Percentiles rank a stretch among this genome's conserved stretches.
These are phyloP conservation scores for Bipolaris zeicola DNA, from an alignment of 2,329 filamentous ascomycete genomes.

Conservation along the genomic window DNA sequence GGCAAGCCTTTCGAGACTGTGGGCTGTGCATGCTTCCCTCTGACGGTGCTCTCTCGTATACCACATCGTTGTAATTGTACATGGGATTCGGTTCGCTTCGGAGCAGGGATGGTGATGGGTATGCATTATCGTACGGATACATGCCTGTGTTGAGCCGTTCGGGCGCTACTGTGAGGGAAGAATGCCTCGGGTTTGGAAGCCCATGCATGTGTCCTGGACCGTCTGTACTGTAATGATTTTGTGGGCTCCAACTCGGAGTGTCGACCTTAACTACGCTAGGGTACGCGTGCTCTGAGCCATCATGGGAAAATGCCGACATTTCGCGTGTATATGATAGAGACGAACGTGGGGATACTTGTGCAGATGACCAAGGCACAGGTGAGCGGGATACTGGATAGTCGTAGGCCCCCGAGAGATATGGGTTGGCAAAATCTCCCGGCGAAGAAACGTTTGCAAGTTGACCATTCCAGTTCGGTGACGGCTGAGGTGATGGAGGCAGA, in stretches of 20 bases:
- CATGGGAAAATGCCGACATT: conserved; percentile 44
- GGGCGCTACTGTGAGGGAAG: conserved; percentile 41
- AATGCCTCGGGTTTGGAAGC: conserved; percentile 21
- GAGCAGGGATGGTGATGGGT: conserved; percentile 27
- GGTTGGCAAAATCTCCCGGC: conserved; percentile 37
- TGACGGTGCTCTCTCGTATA: conserved; percentile 17
- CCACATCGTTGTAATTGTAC: conserved; percentile 19
- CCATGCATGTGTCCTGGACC: conserved; percentile 18
- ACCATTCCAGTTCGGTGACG: conserved; percentile 40
- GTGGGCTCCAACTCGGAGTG: conserved; percentile 33
- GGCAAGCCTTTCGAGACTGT: conserved; percentile 8
- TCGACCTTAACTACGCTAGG: conserved; percentile 37
- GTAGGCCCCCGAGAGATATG: conserved; percentile 41
- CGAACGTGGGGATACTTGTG: conserved; percentile 41
- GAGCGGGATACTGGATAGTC: conserved; percentile 42
- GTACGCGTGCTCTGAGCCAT: conserved; percentile 36
- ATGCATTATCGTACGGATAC: conserved; percentile 33
- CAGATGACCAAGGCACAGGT: conserved; percentile 37
- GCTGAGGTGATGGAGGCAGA: conserved; percentile 45
- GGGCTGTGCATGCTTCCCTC: conserved; percentile 22
- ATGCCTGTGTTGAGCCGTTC: conserved; percentile 33
- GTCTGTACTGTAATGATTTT: conserved; percentile 23
- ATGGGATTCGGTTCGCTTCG: conserved; percentile 26
- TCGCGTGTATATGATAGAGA: conserved; percentile 39
- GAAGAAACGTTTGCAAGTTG: conserved; percentile 37